Evolutionary conservation across 495 filamentous ascomycete genomes (phyloP).

Genomic region (Hypoxylon lienhwacheense): DNA sequence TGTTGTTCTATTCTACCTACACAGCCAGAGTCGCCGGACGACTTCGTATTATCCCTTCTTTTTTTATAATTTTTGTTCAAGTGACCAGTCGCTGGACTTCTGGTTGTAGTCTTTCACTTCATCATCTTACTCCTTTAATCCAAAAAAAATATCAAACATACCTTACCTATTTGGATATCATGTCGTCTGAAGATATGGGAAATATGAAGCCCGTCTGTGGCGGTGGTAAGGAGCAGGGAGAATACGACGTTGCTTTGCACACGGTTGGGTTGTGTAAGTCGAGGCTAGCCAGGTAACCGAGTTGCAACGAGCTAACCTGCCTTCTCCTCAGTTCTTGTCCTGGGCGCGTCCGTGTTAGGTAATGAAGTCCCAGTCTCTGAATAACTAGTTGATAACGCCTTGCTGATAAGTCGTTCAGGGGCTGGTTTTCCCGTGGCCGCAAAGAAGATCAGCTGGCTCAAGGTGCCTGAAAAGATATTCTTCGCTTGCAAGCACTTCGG

Average conservation of each 20-base stretch:
- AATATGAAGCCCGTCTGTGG: constrained; percentile 51
- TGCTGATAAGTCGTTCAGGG: constrained; percentile 24
- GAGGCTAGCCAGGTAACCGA: background rate
- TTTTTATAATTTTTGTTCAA: constrained; percentile 9
- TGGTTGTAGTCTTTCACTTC: constrained; percentile 10
- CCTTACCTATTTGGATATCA: constrained; percentile 6
- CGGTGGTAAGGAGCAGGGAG: constrained; percentile 43
- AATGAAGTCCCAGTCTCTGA: constrained; percentile 16
- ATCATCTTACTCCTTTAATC: constrained; percentile 13
- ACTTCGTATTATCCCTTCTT: constrained; percentile 29
- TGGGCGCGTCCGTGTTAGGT: constrained; percentile 46
- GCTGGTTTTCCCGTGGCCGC: constrained; percentile 58
- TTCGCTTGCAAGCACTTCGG: constrained; percentile 66
- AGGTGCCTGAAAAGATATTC: constrained; percentile 55
- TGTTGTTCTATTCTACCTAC: constrained; percentile 29
- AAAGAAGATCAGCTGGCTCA: constrained; percentile 57
- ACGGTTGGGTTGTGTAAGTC: constrained; percentile 54
- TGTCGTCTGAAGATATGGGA: constrained; percentile 25
- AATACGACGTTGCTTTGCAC: constrained; percentile 55
- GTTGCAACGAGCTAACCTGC: constrained; percentile 18
- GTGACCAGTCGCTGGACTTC: constrained; percentile 23
- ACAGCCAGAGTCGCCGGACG: constrained; percentile 36
- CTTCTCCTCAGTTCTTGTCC: constrained; percentile 43
- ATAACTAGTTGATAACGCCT: background rate
- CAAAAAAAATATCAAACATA: background rate